Conservation (phyloP, 2,329 filamentous ascomycete genomes). For the Rachicladosporium sp. region DNA sequence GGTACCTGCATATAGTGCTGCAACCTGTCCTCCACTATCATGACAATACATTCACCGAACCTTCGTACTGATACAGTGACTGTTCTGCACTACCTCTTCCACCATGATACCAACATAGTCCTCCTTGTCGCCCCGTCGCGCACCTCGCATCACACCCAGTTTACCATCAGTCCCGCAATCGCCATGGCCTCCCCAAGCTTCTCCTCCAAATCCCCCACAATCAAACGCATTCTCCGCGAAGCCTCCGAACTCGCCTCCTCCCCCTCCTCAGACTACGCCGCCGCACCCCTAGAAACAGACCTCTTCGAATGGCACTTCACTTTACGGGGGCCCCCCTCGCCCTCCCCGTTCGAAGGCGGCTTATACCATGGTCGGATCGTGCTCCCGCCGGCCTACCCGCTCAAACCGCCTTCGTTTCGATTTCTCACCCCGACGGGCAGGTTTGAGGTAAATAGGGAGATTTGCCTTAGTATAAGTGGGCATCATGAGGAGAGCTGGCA, state of each 20-base stretch:
- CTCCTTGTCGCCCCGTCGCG: no score
- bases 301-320: slow-evolving; percentile 99
- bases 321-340: slow-evolving; percentile 69
- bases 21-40: no score
- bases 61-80: no score
- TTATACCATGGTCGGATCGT: slow-evolving; percentile 94
- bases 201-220: slow-evolving; percentile 70
- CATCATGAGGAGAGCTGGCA: slow-evolving; percentile 99
- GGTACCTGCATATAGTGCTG: no score
- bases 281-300: slow-evolving; percentile 73
- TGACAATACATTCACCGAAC: no score
- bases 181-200: slow-evolving; percentile 34
- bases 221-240: slow-evolving; percentile 83
- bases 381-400: slow-evolving; percentile 77
- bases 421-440: slow-evolving; percentile 85
- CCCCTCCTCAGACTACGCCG: slow-evolving; percentile 75
- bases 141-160: no score
- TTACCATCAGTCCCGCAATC: slow-evolving; percentile 4
- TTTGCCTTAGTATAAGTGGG: slow-evolving; percentile 84
- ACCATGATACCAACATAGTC: no score
- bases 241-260: slow-evolving; percentile 70
- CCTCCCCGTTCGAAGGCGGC: slow-evolving; percentile 64
- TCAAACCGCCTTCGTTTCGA: slow-evolving; percentile 88
- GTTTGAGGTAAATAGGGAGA: slow-evolving; percentile 94
- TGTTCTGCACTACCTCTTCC: no score